A percentile compares a stretch with the other conserved stretches of the same genome.
Evolutionary conservation across 768 basidiomycete genomes (phyloP).

Genomic region (Suillus alpinus): DNA sequence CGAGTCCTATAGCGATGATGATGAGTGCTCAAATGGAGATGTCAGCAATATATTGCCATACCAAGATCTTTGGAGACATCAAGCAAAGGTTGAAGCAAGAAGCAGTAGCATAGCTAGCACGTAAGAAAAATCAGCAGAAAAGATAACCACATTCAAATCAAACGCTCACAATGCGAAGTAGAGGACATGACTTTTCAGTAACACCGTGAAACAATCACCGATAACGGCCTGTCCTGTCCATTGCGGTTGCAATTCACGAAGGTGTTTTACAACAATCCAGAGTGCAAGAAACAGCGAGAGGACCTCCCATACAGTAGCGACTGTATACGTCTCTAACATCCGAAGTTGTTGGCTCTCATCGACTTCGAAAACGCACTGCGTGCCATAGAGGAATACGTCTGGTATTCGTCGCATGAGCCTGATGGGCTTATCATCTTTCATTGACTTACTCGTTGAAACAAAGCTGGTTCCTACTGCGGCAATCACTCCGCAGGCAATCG

Average conservation of each 20-base stretch:
- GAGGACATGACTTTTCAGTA: neutral
- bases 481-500: neutral
- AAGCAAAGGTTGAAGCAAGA: neutral
- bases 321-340: neutral
- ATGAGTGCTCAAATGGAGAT: neutral
- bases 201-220: neutral
- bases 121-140: neutral
- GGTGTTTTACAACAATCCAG: neutral
- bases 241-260: neutral
- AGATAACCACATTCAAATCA: neutral
- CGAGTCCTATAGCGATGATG: neutral
- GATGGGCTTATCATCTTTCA: neutral
- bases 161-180: neutral
- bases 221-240: neutral
- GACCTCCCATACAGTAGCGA: neutral
- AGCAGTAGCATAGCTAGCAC: neutral
- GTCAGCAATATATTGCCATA: neutral
- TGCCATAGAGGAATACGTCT: neutral
- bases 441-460: neutral
- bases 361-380: neutral
- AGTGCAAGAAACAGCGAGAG: neutral
- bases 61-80: neutral
- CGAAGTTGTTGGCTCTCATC: neutral
- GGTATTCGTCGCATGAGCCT: neutral
- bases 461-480: neutral